These are phyloP conservation scores for Botrytis squamosa DNA, from an alignment of 2,329 filamentous ascomycete species.

Conservation along the genomic window DNA sequence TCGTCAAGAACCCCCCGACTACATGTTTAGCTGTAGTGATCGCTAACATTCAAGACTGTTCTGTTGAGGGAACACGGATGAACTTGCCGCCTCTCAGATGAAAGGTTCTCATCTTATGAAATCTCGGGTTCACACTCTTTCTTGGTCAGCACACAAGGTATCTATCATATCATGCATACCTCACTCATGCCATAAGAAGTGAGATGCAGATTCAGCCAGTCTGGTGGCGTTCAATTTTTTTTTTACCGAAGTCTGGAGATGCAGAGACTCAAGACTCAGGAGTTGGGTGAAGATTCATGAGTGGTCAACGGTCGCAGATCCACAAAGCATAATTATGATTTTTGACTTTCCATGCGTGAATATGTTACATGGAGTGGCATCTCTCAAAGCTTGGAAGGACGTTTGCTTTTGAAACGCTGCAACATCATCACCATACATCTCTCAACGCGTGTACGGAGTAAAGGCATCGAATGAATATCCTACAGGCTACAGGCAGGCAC, in stretches of 20 bases:
- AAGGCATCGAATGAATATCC: constrained; percentile 11
- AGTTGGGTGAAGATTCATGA: not conserved
- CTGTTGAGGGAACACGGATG: constrained; percentile 1
- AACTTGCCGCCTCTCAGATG: constrained; percentile 2
- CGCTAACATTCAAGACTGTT: constrained; percentile 1
- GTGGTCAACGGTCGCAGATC: constrained; percentile 11
- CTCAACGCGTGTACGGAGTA: constrained; percentile 12
- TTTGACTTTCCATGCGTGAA: not conserved
- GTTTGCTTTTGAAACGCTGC: constrained; percentile 16
- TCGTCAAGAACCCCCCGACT: not conserved
- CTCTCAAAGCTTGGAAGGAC: not conserved
- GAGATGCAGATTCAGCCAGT: constrained; percentile 18
- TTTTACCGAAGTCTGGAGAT: constrained; percentile 15
- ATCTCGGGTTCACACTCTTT: not conserved
- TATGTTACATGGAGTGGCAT: not conserved
- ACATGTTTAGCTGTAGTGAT: not conserved
- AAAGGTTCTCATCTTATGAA: not conserved
- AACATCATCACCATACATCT: constrained; percentile 5
- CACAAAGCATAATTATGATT: not conserved
- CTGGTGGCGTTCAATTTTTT: not conserved
- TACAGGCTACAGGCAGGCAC: not conserved
- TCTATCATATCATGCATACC: constrained; percentile 2
- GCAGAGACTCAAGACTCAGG: not conserved
- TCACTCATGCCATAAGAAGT: constrained; percentile 6
- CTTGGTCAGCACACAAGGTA: constrained; percentile 5